A percentile compares a stretch with the other conserved stretches of the same genome.
phyloP scores from a whole-genome alignment of 352 stramenopile genomes.

The Globisporangium mamillatum region DNA sequence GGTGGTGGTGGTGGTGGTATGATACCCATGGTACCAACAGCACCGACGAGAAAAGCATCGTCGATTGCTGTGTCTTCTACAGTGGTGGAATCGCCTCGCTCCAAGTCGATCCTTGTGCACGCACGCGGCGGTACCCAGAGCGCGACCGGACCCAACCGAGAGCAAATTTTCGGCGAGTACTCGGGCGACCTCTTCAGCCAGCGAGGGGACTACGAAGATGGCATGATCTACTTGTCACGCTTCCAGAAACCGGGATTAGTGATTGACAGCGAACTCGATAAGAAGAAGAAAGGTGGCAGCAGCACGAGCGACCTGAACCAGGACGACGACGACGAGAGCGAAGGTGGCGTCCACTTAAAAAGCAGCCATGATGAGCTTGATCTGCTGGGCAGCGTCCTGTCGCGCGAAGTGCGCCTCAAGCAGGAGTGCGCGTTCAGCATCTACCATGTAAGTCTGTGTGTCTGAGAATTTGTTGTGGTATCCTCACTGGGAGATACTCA shows the following conservation, averaged over 20 bases:
- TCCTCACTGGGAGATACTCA: background rate
- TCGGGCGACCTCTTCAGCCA: conserved; percentile 81
- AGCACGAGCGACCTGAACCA: conserved; percentile 38
- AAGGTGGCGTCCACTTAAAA: conserved; percentile 36
- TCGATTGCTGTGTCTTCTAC: conserved; percentile 21
- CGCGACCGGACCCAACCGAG: conserved; percentile 27
- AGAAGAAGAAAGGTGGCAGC: conserved; percentile 25
- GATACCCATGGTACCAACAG: conserved; percentile 26
- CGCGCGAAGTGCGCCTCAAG: conserved; percentile 67
- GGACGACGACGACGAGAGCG: conserved; percentile 40
- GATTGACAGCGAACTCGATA: conserved; percentile 4
- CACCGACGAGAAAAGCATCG: conserved; percentile 35
- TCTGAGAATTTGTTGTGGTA: background rate
- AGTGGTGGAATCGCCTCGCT: conserved; percentile 46
- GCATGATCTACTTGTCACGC: conserved; percentile 87
- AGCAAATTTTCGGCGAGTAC: conserved; percentile 66
- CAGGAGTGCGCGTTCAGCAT: conserved; percentile 81
- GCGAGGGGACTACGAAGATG: conserved; percentile 79
- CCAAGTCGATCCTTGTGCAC: conserved; percentile 47
- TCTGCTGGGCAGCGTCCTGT: conserved; percentile 29
- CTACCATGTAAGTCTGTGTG: conserved; percentile 50
- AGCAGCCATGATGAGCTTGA: conserved; percentile 43
- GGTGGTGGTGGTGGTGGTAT: background rate
- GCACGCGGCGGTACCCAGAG: conserved; percentile 20
- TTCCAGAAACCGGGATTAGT: conserved; percentile 52